phyloP scores from a whole-genome alignment of 2,329 filamentous ascomycete species.

The Plectosphaerella cucumerina region DNA sequence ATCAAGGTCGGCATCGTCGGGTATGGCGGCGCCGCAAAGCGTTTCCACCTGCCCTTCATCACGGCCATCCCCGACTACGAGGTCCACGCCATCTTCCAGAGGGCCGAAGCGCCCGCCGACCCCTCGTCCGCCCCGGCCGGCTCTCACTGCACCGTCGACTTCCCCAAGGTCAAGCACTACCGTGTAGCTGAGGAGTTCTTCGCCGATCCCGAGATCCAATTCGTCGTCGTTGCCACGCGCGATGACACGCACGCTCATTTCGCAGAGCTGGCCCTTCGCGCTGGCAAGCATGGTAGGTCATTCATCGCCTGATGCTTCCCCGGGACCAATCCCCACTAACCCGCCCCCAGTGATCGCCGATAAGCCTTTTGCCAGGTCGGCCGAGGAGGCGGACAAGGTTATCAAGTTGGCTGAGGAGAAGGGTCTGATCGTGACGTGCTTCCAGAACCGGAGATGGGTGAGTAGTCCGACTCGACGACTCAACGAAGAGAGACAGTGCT shows the following conservation, averaged over 20 bases:
- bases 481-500: background rate
- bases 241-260: constrained; percentile 46
- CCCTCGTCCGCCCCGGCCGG: constrained; percentile 19
- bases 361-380: constrained; percentile 61
- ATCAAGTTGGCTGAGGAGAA: constrained; percentile 41
- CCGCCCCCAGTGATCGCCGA: constrained; percentile 50
- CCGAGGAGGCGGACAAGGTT: constrained; percentile 51
- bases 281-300: constrained; percentile 50
- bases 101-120: constrained; percentile 31
- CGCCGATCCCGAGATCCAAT: constrained; percentile 51
- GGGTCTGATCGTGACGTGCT: constrained; percentile 44
- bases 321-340: no score
- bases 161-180: constrained; percentile 49
- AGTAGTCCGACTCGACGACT: background rate
- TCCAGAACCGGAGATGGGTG: constrained; percentile 33
- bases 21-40: constrained; percentile 43
- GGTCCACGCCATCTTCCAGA: constrained; percentile 43
- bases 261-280: constrained; percentile 49
- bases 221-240: constrained; percentile 59
- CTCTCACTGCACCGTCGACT: constrained; percentile 44
- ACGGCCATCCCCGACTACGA: constrained; percentile 38
- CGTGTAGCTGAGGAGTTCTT: constrained; percentile 55
- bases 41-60: constrained; percentile 48
- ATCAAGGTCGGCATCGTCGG: constrained; percentile 46
- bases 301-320: no score